phyloP scores from a whole-genome alignment of 495 filamentous ascomycete genomes.

The Acidomyces sp. region DNA sequence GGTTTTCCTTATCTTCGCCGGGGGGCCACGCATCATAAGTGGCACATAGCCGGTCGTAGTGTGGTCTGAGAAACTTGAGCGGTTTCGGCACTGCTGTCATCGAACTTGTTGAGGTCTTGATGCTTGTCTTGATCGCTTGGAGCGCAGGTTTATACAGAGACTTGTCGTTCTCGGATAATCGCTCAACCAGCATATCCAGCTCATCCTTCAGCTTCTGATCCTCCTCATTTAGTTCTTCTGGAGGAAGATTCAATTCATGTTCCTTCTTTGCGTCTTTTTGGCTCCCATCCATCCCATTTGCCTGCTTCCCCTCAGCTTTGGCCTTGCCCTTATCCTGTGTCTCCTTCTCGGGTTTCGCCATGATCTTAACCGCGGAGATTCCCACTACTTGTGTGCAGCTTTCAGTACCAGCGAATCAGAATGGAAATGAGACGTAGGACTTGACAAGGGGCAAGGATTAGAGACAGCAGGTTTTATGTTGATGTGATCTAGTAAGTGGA shows the following conservation, averaged over 20 bases:
- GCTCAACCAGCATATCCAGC: constrained; percentile 95
- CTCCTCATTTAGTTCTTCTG: constrained; percentile 90
- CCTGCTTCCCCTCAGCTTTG: constrained; percentile 43
- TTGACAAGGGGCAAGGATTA: too few relatives aligned
- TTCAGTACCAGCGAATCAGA: too few relatives aligned
- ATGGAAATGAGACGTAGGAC: too few relatives aligned
- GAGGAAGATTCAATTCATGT: constrained; percentile 45
- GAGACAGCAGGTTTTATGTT: too few relatives aligned
- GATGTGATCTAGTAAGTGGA: too few relatives aligned
- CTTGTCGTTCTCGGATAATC: constrained; percentile 77
- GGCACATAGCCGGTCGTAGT: constrained; percentile 75
- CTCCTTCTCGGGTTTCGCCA: constrained; percentile 86
- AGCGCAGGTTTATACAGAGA: constrained; percentile 82
- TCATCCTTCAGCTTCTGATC: constrained; percentile 96
- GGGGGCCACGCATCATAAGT: constrained; percentile 79
- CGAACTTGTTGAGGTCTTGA: constrained; percentile 96
- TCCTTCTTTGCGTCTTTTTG: constrained; percentile 42
- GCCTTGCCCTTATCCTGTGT: constrained; percentile 92
- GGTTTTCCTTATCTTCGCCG: constrained; percentile 71
- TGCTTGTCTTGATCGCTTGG: constrained; percentile 90
- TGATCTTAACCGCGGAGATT: too few relatives aligned
- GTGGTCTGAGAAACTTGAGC: constrained; percentile 91
- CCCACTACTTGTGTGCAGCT: too few relatives aligned
- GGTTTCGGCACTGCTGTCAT: constrained; percentile 99
- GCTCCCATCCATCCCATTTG: constrained; percentile 14